Evolutionary conservation across 169 alveolate species (phyloP).

Genomic region (Plasmodium yoelii): DNA sequence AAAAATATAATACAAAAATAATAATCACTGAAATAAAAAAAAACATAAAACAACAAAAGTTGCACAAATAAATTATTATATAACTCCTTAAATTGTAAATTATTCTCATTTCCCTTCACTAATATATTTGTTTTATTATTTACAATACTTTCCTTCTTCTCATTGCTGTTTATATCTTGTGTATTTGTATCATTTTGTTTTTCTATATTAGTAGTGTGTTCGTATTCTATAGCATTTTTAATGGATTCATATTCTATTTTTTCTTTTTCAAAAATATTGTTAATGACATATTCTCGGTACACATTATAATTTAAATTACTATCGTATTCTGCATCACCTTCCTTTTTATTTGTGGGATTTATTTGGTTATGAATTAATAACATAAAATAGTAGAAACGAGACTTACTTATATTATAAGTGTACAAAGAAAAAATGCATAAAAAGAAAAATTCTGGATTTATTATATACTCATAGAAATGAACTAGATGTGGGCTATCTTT

Average conservation of each 20-base stretch:
- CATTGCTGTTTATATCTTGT: conserved; percentile 13
- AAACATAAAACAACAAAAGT: conserved; percentile 65
- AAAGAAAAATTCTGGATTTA: conserved; percentile 65
- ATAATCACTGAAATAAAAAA: conserved; percentile 66
- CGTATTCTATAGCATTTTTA: conserved; percentile 10
- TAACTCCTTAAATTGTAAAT: conserved; percentile 53
- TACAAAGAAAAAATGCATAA: conserved; percentile 61
- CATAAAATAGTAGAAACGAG: conserved; percentile 72
- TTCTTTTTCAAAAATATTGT: conserved; percentile 67
- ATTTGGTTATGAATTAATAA: conserved; percentile 53
- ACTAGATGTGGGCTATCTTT: conserved; percentile 31
- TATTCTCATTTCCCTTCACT: neutral
- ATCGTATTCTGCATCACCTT: conserved; percentile 41
- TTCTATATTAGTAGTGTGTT: neutral
- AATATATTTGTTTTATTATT: conserved; percentile 4
- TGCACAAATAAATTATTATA: conserved; percentile 36
- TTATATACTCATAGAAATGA: conserved; percentile 36
- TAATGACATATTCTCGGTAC: conserved; percentile 24
- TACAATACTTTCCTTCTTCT: conserved; percentile 11
- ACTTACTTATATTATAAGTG: conserved; percentile 59
- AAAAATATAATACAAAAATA: conserved; percentile 64
- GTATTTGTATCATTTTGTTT: neutral
- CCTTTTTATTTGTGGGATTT: conserved; percentile 16
- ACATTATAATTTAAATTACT: conserved; percentile 34
- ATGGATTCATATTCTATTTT: conserved; percentile 60